Base-by-base conservation (phyloP, 2,329 filamentous ascomycete genomes). In the Furcasterigmium furcatum region DNA sequence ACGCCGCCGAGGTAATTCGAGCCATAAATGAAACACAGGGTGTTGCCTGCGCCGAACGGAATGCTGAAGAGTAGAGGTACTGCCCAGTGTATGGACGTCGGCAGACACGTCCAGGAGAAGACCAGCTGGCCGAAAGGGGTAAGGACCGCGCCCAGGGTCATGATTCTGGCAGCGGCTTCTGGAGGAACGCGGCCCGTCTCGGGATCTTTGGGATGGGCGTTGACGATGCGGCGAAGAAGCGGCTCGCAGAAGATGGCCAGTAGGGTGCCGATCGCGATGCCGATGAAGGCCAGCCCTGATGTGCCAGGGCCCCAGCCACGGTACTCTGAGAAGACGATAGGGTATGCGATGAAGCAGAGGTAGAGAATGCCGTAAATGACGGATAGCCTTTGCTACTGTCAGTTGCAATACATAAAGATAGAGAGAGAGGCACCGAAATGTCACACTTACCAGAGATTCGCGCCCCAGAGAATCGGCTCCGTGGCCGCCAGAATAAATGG, bases 281-380 rank as follows among this genome's bases (percentile, higher is more conserved):
- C 91, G 6, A 85, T 57, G 63, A 95, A 96, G 2, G 89, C 79
- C 3, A 96, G 78, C 1, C 91, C 91, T 0, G 84, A 82, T 29
- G 87, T 66, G 1, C 87, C 84, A 0, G 85, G 73, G 3, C 75
- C 75, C 91, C 91, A 96, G 49, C 88, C 88, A 16, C 91, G 85
- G 47, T 78, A 61, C 34, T 85, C 72, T 10, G 76, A 73, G 65
- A 94, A 96, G 47, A 95, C 86, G 48, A 95, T 86, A 0, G 91
- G 91, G 62, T 95, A 95, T 12, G 88, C 89, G 14, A 95, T 85
- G 68, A 96, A 96, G 66, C 89, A 95, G 25, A 96, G 81, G 58
- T 94, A 94, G 2, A 96, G 73, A 34, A 95, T 90, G 16, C 84
- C 88, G 62, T 96, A 96, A 29, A 95, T 81, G 32, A 95, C 71